A percentile compares a stretch with the other conserved stretches of the same genome.
phyloP scores from a whole-genome alignment of 768 basidiomycete genomes.

The Rickenella mellea region DNA sequence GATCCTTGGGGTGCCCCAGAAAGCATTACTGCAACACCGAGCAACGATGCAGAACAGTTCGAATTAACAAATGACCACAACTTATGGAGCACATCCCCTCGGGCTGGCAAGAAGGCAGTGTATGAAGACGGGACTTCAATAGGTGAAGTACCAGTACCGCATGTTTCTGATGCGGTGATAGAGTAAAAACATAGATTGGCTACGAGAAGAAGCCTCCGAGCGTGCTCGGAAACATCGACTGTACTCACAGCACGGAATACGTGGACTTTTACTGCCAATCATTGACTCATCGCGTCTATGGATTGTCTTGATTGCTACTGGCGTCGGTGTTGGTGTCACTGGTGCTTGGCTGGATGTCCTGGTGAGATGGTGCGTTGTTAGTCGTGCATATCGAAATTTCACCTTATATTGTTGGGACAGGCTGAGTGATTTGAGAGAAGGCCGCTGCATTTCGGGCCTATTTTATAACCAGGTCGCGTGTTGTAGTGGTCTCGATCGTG shows the following conservation, averaged over 20 bases:
- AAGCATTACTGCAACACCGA: neutral
- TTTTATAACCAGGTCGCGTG: conserved; percentile 67
- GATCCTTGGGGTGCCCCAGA: neutral
- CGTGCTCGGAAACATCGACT: conserved; percentile 44
- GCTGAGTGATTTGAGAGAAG: conserved; percentile 63
- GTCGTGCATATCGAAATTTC: too few species aligned
- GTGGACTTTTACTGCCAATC: conserved; percentile 44
- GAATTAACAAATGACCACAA: neutral
- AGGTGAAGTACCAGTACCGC: neutral
- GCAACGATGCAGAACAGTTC: neutral
- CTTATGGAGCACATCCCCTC: neutral
- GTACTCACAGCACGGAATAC: conserved; percentile 41
- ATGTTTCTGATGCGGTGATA: neutral
- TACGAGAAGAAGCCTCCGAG: conserved; percentile 54
- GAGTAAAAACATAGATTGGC: conserved; percentile 35
- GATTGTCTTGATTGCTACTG: conserved; percentile 60
- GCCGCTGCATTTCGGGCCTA: conserved; percentile 57
- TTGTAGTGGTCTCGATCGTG: conserved; percentile 54
- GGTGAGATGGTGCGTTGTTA: conserved; percentile 55
- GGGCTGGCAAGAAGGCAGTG: neutral
- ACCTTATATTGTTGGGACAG: conserved; percentile 21
- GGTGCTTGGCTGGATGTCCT: conserved; percentile 69
- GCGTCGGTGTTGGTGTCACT: conserved; percentile 54
- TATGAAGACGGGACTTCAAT: neutral
- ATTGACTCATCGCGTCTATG: conserved; percentile 52